Evolutionary conservation across 2,329 filamentous ascomycete species (phyloP), one percentile per base, ranked within the genome.

Genomic region (Penicillium sp.): DNA sequence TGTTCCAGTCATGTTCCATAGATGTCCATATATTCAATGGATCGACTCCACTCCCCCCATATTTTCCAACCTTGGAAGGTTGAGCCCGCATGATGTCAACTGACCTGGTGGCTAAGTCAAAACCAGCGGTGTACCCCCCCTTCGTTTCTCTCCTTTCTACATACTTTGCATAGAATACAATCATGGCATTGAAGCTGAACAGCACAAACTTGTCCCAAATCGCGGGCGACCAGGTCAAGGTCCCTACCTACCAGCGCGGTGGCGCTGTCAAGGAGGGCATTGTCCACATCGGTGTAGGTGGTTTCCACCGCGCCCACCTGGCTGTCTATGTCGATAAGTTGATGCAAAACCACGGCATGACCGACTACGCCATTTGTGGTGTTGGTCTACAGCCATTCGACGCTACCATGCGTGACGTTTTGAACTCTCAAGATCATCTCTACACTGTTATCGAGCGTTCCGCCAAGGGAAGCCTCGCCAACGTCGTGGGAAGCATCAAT

Each of bases 371-470:
- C 32, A 82, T 82, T 57, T 80, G 77, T 66, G 80, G 80, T 45
- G 76, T 82, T 39, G 80, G 80, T 40, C 70, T 82, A 57, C 76
- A 77, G 59, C 77, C 79, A 50, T 79, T 78, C 55, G 80, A 82
- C 57, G 72, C 72, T 6, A 64, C 67, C 58, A 82, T 82, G 80
- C 79, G 80, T 55, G 80, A 82, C 58, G 77, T 75, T 51, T 63
- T 82, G 52, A 61, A 58, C 16, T 68, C 72, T 5, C 80, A 82
- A 64, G 80, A 82, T 66, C 67, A 79, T 60, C 74, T 82, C 24
- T 82, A 82, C 73, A 82, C 80, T 8, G 73, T 82, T 49, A 75
- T 82, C 40, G 80, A 82, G 72, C 80, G 80, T n/a, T 80, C 79
- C 1, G 79, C 77, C 55, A 72, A 75, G 56, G 79, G 80, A 45